Conservation (phyloP, 495 filamentous ascomycete species). For the Oidiodendron maius region DNA sequence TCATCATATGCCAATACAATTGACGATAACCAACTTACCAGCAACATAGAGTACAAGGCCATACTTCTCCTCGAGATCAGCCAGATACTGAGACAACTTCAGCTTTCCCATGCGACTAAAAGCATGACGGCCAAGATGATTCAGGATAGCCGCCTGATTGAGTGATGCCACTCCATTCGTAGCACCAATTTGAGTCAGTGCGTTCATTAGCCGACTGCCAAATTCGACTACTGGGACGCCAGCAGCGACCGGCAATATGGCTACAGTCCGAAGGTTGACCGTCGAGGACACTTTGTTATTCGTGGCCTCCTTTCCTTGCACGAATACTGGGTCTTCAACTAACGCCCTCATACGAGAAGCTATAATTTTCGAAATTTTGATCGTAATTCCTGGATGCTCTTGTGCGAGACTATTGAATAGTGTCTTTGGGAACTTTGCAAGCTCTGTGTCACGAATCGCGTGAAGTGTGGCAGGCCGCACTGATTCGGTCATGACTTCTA, state of each 20-base stretch:
- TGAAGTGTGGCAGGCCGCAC: slow-evolving; percentile 82
- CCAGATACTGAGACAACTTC: slow-evolving; percentile 91
- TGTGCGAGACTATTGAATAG: slow-evolving; percentile 96
- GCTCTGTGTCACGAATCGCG: slow-evolving; percentile 92
- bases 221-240: slow-evolving; percentile 95
- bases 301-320: slow-evolving; percentile 47
- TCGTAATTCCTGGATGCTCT: slow-evolving; percentile 96
- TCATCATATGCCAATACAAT: slow-evolving; percentile 12
- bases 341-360: slow-evolving; percentile 88
- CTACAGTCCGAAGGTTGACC: slow-evolving; percentile 86
- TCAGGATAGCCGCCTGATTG: slow-evolving; percentile 88
- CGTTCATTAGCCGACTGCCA: slow-evolving; percentile 79
- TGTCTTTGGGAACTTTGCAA: slow-evolving; percentile 92
- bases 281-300: slow-evolving; percentile 76
- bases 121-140: slow-evolving; percentile 89
- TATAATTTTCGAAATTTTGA: slow-evolving; percentile 98
- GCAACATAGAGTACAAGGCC: slow-evolving; percentile 93
- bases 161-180: slow-evolving; percentile 85
- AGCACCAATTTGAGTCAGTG: slow-evolving; percentile 80
- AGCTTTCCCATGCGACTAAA: slow-evolving; percentile 97
- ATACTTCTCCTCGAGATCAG: slow-evolving; percentile 95
- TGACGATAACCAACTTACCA: slow-evolving; percentile 38
- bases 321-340: slow-evolving; percentile 72
- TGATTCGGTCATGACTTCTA: slow-evolving; percentile 96
- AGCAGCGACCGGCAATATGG: slow-evolving; percentile 82